A percentile compares a stretch with the other conserved stretches of the same genome.
phyloP scores from a whole-genome alignment of 139 green algal species.

The Asterochloris erici region DNA sequence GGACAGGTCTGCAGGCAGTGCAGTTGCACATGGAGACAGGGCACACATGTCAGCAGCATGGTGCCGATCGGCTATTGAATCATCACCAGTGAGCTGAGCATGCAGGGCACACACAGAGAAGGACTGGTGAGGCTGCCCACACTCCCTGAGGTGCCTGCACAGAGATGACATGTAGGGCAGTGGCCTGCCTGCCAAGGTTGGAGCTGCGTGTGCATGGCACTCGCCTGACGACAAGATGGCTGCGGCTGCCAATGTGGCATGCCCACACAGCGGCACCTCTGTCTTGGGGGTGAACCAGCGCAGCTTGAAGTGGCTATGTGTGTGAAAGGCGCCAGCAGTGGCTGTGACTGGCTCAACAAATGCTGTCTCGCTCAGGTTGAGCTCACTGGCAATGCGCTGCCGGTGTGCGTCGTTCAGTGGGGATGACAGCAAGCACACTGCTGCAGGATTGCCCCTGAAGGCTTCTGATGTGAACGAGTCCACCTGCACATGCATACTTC shows the following conservation, averaged over 20 bases:
- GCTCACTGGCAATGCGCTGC: constrained; percentile 61
- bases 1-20: too few species aligned
- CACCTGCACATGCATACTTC: constrained; percentile 35
- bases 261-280: constrained; percentile 72
- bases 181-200: background rate
- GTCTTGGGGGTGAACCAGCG: constrained; percentile 67
- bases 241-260: constrained; percentile 66
- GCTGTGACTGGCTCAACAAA: constrained; percentile 43
- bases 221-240: constrained; percentile 37
- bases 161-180: too few species aligned
- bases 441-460: constrained; percentile 77
- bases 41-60: too few species aligned
- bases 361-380: constrained; percentile 78
- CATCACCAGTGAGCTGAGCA: too few species aligned
- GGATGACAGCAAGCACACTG: constrained; percentile 57
- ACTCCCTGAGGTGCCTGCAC: too few species aligned
- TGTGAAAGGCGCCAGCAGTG: constrained; percentile 1
- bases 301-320: constrained; percentile 3
- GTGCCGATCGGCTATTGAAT: too few species aligned
- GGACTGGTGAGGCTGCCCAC: too few species aligned
- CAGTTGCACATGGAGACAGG: too few species aligned
- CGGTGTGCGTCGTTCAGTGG: background rate
- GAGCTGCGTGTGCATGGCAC: background rate
- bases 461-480: constrained; percentile 65
- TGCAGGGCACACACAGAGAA: too few species aligned